phyloP scores from a whole-genome alignment of 1,284 basidiomycete species.

The Ceratobasidium sp. region DNA sequence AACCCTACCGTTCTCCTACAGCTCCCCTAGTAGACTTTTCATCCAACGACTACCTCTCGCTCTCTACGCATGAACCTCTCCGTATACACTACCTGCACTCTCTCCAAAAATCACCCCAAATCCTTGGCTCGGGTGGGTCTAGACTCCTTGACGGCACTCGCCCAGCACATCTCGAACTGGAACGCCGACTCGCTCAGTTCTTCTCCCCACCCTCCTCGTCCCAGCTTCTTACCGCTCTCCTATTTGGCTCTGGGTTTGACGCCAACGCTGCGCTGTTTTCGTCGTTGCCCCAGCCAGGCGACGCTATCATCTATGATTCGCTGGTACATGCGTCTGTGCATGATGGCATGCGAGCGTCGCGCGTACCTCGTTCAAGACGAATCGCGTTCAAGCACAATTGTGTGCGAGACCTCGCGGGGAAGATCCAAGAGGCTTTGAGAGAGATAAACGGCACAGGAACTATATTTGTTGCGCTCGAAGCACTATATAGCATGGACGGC shows the following conservation, averaged over 20 bases:
- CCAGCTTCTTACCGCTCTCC: conserved; percentile 69
- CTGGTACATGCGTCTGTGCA: conserved; percentile 93
- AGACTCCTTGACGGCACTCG: conserved; percentile 87
- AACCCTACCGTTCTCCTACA: conserved; percentile 61
- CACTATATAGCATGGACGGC: conserved; percentile 95
- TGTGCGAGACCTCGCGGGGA: conserved; percentile 60
- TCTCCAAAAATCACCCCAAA: conserved; percentile 63
- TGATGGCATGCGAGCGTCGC: conserved; percentile 83
- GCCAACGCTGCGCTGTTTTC: conserved; percentile 93
- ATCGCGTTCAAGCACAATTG: conserved; percentile 81
- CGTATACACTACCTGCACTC: conserved; percentile 67
- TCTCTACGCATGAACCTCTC: conserved; percentile 71
- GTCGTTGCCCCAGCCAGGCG: conserved; percentile 80
- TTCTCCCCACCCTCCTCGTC: conserved; percentile 16
- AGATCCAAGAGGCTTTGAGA: conserved; percentile 52
- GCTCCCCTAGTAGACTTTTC: conserved; percentile 71
- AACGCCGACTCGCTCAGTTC: conserved; percentile 65
- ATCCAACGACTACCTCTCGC: conserved; percentile 94
- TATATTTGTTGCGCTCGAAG: conserved; percentile 83
- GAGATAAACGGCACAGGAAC: conserved; percentile 55
- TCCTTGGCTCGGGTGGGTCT: conserved; percentile 92
- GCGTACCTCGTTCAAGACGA: conserved; percentile 58
- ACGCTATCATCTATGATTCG: conserved; percentile 86
- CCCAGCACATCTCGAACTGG: conserved; percentile 72
- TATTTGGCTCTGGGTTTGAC: conserved; percentile 97